Evolutionary conservation across 331 rosid genomes (phyloP).

Genomic region (Quercus phellos): DNA sequence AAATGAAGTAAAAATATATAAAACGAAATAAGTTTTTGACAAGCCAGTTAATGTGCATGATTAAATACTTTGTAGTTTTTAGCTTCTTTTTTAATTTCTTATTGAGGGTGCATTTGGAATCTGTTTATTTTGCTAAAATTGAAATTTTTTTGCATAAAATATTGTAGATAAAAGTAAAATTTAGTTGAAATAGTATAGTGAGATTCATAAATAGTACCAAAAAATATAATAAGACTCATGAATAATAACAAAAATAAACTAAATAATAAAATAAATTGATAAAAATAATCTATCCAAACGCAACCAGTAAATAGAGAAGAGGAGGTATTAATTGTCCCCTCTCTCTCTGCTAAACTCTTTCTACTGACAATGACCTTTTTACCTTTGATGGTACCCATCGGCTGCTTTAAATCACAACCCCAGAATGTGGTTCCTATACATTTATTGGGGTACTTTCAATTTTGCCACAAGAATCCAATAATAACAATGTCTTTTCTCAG

Average conservation of each 20-base stretch:
- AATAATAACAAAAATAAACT: too few relatives aligned
- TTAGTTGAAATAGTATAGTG: accelerated
- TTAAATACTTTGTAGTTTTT: background rate
- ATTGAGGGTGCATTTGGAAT: accelerated
- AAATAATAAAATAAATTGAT: accelerated
- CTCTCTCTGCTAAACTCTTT: background rate
- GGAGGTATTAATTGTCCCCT: background rate
- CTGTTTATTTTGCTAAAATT: accelerated
- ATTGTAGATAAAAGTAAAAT: too few relatives aligned
- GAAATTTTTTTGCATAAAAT: accelerated
- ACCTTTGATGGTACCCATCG: background rate
- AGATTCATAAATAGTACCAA: accelerated
- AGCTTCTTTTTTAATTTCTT: background rate
- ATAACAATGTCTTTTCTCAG: background rate
- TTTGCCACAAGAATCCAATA: slow-evolving; percentile 4
- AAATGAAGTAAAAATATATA: background rate
- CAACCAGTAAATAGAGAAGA: background rate
- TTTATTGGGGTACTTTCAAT: slow-evolving; percentile 3
- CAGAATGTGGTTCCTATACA: background rate
- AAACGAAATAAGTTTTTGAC: background rate
- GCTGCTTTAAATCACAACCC: slow-evolving; percentile 1
- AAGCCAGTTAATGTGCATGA: background rate
- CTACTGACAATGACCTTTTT: slow-evolving; percentile 2
- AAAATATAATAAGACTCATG: accelerated
- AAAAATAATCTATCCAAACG: too few relatives aligned